Base-by-base conservation (phyloP, 2,329 filamentous ascomycete genomes). In the Colletotrichum cordylinicola region DNA sequence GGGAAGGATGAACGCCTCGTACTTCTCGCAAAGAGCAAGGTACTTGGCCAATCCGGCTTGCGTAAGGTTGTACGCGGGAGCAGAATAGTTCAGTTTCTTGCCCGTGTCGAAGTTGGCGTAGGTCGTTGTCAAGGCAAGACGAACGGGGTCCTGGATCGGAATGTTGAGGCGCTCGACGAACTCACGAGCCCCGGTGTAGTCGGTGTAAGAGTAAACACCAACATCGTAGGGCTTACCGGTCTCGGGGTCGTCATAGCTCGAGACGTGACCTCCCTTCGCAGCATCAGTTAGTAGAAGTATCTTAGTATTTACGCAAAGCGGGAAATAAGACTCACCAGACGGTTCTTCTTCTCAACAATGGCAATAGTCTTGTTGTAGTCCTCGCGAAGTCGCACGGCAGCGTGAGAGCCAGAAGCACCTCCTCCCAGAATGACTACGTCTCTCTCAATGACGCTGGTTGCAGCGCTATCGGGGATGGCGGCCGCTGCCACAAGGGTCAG, bases 141-240 rank as follows among this genome's bases (percentile, higher is more conserved):
- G 80, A 2, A 77, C 72, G 6, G 80, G 79, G 6, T 67, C 64
- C 27, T 78, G 81, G 9, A 81, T 78, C 2, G 80, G 33, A 10
- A 90, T 80, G 52, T 84, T 83, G 75, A 90, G 85, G 64, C 86
- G 84, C 4, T 77, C 80, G 78, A 90, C 88, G 81, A 88, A 90
- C 31, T 83, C 81, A 15, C 77, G 77, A 8, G 87, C 85, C 9
- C 84, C 82, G 24, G 83, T 80, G 56, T 84, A 83, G 72, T 87
- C 82, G 58, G 83, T 81, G 75, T 82, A 86, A 6, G 81, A 81
- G 69, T 85, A 79, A 21, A 86, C 84, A 61, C 85, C 85, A 72
- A 81, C 85, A 77, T 86, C 83, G 69, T 81, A 82, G 2, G 79
- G 70, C 1, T 65, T 77, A 18, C 82, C 82, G 4, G 82, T 85